Conservation (phyloP, 371 early-diverging fungal species). For the Rhizopus stolonifer region DNA sequence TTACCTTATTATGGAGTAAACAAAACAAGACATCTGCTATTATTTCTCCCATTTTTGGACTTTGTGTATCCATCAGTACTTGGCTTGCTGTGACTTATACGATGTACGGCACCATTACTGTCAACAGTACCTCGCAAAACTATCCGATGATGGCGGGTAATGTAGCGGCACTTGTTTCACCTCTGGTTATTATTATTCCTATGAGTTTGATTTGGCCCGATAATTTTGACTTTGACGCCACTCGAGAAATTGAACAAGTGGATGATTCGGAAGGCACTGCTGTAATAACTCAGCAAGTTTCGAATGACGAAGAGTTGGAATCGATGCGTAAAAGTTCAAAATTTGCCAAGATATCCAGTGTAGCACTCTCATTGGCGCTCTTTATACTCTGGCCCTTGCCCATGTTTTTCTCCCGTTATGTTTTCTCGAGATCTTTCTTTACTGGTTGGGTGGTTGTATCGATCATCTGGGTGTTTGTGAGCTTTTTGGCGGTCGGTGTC, state of each 20-base stretch:
- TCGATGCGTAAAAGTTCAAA: conserved; percentile 29
- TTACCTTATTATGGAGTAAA: conserved; percentile 65
- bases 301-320: conserved; percentile 22
- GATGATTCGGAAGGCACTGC: conserved; percentile 36
- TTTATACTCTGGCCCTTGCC: conserved; percentile 71
- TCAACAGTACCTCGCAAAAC: conserved; percentile 58
- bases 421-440: conserved; percentile 64
- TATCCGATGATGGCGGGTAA: conserved; percentile 76
- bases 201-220: conserved; percentile 54
- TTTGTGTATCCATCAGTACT: conserved; percentile 51
- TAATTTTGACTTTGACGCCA: conserved; percentile 61
- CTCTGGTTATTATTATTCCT: conserved; percentile 20
- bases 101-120: conserved; percentile 54
- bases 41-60: conserved; percentile 54
- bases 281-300: conserved; percentile 5
- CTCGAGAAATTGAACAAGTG: conserved; percentile 45
- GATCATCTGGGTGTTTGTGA: conserved; percentile 62
- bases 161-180: conserved; percentile 42
- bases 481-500: conserved; percentile 55
- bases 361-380: conserved; percentile 50
- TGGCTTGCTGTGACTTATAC: conserved; percentile 62
- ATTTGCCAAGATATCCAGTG: conserved; percentile 37
- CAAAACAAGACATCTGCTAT: conserved; percentile 58
- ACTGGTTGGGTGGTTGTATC: conserved; percentile 67
- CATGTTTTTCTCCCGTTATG: conserved; percentile 63